Evolutionary conservation across 2,329 filamentous ascomycete genomes (phyloP), one percentile per base, ranked within the genome.

Genomic region (Chalaropsis ovoidea): DNA sequence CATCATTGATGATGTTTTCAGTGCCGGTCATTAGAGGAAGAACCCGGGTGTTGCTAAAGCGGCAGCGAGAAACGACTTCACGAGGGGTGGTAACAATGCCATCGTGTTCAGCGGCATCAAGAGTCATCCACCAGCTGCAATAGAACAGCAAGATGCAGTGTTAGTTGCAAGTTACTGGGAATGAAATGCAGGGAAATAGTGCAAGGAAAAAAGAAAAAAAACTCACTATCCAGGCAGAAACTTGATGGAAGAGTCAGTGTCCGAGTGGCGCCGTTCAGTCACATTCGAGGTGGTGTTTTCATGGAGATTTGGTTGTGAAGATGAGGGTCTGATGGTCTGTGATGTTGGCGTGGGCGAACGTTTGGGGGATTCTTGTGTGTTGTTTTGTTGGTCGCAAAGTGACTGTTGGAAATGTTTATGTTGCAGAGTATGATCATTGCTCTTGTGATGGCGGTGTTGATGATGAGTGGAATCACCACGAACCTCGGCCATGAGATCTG

Each of bases 51-150:
- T 66, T 68, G 8, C 77, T 77, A 67, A 81, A 81, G 45, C 73
- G 73, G 6, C 78, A 78, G 66, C 74, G 77, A 10, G 80, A 80
- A 0, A 79, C 75, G 15, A 69, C 76, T 68, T 82, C 79, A 2
- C 72, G 69, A 13, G 76, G 75, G 63, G 73, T 77, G 7, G 73
- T 75, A 8, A 82, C 77, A 19, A 84, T 80, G 22, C 82, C 81
- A 69, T 85, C 82, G 35, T 80, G 77, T 67, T 79, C 75, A 1
- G 81, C 82, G 69, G 81, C 83, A 43, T 80, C 77, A 41, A 83
- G 74, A 64, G 82, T 81, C 19, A 82, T 71, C 81, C 82, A 85
- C 82, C 80, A 85, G 65, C 82, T 84, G 64, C 11, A 52, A 6
- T 11, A 52, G 47, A 27, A 52, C 19, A 27, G 24, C 10, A 52